Conservation (phyloP, 2,329 filamentous ascomycete species). For the Alternaria burnsii region DNA sequence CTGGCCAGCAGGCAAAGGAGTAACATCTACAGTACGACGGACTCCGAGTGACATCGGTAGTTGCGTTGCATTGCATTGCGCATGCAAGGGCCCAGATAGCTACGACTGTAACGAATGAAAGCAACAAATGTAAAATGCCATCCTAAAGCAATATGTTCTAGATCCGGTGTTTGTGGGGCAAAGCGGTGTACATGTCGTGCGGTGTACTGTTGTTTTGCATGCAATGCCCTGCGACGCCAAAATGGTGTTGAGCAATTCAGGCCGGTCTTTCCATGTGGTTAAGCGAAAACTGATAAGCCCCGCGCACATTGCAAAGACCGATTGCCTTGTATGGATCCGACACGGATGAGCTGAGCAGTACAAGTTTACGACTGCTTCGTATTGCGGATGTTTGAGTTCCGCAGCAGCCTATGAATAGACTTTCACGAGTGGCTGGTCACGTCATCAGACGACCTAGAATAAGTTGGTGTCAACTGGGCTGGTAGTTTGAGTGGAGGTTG, state of each 20-base stretch:
- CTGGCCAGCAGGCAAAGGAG: slow-evolving; percentile 1
- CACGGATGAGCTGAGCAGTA: neutral
- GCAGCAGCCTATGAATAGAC: slow-evolving; percentile 8
- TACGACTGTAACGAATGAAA: neutral
- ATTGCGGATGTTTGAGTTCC: neutral
- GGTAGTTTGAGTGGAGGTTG: slow-evolving; percentile 6
- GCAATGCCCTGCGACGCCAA: slow-evolving; percentile 10
- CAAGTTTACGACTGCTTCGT: neutral
- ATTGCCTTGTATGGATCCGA: neutral
- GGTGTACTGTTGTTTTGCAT: slow-evolving; percentile 9
- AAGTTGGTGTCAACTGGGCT: neutral
- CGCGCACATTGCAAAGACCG: neutral
- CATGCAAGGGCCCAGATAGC: slow-evolving; percentile 2
- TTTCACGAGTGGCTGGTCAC: neutral
- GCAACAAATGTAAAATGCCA: neutral
- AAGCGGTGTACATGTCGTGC: slow-evolving; percentile 15
- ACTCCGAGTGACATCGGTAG: slow-evolving; percentile 3
- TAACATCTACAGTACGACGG: neutral
- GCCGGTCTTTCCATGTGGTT: neutral
- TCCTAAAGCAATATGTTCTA: slow-evolving; percentile 1
- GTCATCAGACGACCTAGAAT: neutral
- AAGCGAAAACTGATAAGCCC: neutral
- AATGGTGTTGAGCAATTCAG: slow-evolving; percentile 5
- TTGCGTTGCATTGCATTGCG: slow-evolving; percentile 4
- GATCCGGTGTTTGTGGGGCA: slow-evolving; percentile 4